Percentiles rank a stretch among this genome's conserved stretches.
These are phyloP conservation scores for Paraphaeosphaeria sporulosa DNA, from an alignment of 2,329 filamentous ascomycete genomes.

Conservation along the genomic window DNA sequence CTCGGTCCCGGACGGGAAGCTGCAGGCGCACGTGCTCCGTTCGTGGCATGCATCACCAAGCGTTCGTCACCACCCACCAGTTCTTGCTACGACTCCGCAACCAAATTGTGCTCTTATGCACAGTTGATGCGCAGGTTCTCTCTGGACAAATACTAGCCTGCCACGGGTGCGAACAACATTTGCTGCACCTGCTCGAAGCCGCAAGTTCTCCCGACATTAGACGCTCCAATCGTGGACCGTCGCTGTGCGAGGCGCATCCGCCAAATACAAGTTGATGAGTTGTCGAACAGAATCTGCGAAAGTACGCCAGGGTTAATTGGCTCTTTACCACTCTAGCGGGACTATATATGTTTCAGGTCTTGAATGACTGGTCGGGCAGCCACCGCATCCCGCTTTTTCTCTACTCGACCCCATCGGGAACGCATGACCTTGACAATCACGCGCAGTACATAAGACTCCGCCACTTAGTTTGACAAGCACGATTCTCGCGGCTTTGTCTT, in stretches of 20 bases:
- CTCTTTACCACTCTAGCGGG: slow-evolving; percentile 36
- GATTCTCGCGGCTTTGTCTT: slow-evolving; percentile 19
- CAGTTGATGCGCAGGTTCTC: background rate
- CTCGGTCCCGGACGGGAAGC: too few relatives aligned
- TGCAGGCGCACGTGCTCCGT: background rate
- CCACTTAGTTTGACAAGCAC: slow-evolving; percentile 6
- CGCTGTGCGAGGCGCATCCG: slow-evolving; percentile 32
- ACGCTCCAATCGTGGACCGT: slow-evolving; percentile 33
- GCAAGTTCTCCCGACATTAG: slow-evolving; percentile 11
- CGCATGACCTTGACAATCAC: slow-evolving; percentile 43
- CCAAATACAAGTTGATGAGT: slow-evolving; percentile 47
- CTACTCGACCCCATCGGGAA: slow-evolving; percentile 23
- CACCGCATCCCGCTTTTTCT: slow-evolving; percentile 46
- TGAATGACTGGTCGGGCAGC: slow-evolving; percentile 44
- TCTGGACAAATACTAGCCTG: background rate
- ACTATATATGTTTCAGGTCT: slow-evolving; percentile 46
- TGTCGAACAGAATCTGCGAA: slow-evolving; percentile 43
- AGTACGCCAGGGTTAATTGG: slow-evolving; percentile 37
- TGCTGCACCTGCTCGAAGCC: background rate
- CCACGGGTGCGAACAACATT: background rate
- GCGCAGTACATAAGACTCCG: slow-evolving; percentile 38
- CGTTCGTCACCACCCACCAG: slow-evolving; percentile 15
- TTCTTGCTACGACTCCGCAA: slow-evolving; percentile 6
- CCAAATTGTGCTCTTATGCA: slow-evolving; percentile 6
- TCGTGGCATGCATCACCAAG: too few relatives aligned